Base-by-base conservation (phyloP, 768 basidiomycete genomes). In the Tephrocybe sp. region DNA sequence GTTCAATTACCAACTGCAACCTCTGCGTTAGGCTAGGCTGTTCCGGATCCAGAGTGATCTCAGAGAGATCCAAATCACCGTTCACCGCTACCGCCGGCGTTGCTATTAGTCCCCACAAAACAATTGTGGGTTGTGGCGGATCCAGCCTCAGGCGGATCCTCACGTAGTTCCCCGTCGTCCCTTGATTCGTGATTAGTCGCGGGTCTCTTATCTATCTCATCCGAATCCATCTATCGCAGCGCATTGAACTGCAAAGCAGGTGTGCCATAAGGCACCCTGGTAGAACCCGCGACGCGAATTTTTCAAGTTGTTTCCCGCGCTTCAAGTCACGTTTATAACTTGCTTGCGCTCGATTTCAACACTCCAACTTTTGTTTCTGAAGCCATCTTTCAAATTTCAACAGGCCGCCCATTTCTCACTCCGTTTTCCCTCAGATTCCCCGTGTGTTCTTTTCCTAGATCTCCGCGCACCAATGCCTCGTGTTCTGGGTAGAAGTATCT, bases 161-260 rank as follows among this genome's bases (percentile, higher is more conserved):
- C 9, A 2, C 15, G 34, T 8, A 27, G 26, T 9, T 47, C 27
- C 18, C 21, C 27, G 21, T 39, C 13, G 37, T 36, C 27, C 37
- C 37, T 47, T 28, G 46, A 47, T 31, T 27, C 21, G n/a, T 19
- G 36, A 12, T 21, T 9, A 25, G 36, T 19, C 32, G 15, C 12
- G 11, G 36, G 21, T n/a, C 35, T 36, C 35, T 37, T 46, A 47
- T 47, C 44, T n/a, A n/a, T n/a, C n/a, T n/a, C n/a, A n/a, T n/a
- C n/a, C n/a, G n/a, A 9, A 38, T 47, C 30, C 18, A 47, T 48
- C 35, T 5, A 46, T 26, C 13, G 19, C 15, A 9, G 32, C 16
- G 16, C 32, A 34, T 12, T 9, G 32, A 12, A 12, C 13, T 15
- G 7, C 32, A 7, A 34, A 34, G 12, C 32, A 15, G 6, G 32